A percentile compares a stretch with the other conserved stretches of the same genome.
These are phyloP conservation scores for Colletotrichum sp. DNA, from an alignment of 2,329 filamentous ascomycete genomes.

Conservation along the genomic window DNA sequence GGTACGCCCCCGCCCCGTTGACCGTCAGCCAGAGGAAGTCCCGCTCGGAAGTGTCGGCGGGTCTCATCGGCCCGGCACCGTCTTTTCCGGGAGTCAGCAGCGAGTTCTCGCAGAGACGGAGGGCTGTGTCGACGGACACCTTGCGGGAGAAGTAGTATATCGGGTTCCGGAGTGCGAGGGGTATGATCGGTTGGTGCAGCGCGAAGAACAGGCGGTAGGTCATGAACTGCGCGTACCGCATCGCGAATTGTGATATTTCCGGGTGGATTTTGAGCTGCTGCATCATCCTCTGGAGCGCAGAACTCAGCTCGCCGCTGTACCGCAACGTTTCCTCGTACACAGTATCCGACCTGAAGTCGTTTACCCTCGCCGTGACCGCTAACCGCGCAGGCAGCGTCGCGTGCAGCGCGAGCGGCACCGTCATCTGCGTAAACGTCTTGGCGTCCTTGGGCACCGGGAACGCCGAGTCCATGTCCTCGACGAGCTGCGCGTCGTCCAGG, in stretches of 20 bases:
- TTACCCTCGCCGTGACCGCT: slow-evolving; percentile 48
- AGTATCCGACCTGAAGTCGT: slow-evolving; percentile 46
- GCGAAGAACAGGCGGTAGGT: slow-evolving; percentile 55
- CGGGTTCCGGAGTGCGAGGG: slow-evolving; percentile 47
- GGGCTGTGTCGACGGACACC: slow-evolving; percentile 46
- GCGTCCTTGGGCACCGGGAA: slow-evolving; percentile 24
- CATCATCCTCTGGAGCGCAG: slow-evolving; percentile 40
- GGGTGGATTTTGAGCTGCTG: slow-evolving; percentile 29
- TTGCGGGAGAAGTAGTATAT: slow-evolving; percentile 60
- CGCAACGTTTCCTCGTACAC: slow-evolving; percentile 54
- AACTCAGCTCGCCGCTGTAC: slow-evolving; percentile 49
- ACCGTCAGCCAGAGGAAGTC: slow-evolving; percentile 43
- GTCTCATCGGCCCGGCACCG: slow-evolving; percentile 6
- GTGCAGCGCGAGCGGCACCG: slow-evolving; percentile 51
- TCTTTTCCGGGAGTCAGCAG: slow-evolving; percentile 18
- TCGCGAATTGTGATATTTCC: slow-evolving; percentile 42
- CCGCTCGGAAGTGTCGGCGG: not conserved
- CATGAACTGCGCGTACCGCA: slow-evolving; percentile 46
- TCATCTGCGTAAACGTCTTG: slow-evolving; percentile 50
- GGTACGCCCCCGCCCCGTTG: slow-evolving; percentile 48
- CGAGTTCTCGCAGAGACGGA: slow-evolving; percentile 28
- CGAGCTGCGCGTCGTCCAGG: slow-evolving; percentile 56
- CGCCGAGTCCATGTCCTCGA: slow-evolving; percentile 33
- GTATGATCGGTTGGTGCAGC: slow-evolving; percentile 58
- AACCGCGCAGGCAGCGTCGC: slow-evolving; percentile 49